Percentiles rank a stretch among this genome's conserved stretches.
Evolutionary conservation across 768 basidiomycete genomes (phyloP).

Genomic region (Podaxis sp.): DNA sequence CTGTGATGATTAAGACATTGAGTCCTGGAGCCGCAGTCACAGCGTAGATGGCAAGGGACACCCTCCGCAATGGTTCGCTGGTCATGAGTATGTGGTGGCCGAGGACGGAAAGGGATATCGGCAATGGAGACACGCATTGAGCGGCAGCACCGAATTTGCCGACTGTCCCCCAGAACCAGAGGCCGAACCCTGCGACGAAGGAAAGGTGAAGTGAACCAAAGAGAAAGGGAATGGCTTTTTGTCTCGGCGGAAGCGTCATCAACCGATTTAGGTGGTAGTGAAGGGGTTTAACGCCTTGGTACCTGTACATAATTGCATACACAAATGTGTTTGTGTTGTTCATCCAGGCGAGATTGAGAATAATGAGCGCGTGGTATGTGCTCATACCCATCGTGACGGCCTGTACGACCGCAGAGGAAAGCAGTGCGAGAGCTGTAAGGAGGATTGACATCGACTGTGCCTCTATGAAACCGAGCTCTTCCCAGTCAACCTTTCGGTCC

Average conservation of each 20-base stretch:
- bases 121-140: background rate
- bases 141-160: background rate
- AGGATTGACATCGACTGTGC: no score
- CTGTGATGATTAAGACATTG: constrained; percentile 1
- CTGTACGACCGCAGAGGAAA: no score
- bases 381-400: no score
- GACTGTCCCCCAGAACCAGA: constrained; percentile 15
- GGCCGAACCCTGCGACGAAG: constrained; percentile 12
- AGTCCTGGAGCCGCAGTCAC: background rate
- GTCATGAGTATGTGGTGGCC: background rate
- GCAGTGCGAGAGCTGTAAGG: no score
- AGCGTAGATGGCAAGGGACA: constrained; percentile 8
- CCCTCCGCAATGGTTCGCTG: background rate
- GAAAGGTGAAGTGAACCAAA: constrained; percentile 15
- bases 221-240: background rate
- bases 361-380: no score
- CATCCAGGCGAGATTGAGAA: no score
- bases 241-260: background rate
- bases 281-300: background rate
- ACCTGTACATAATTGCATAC: constrained; percentile 14
- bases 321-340: constrained; percentile 13
- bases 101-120: background rate
- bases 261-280: no score
- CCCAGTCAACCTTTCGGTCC: no score
- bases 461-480: no score